Evolutionary conservation across 2,329 filamentous ascomycete genomes (phyloP).

Genomic region (Curvularia sp.): DNA sequence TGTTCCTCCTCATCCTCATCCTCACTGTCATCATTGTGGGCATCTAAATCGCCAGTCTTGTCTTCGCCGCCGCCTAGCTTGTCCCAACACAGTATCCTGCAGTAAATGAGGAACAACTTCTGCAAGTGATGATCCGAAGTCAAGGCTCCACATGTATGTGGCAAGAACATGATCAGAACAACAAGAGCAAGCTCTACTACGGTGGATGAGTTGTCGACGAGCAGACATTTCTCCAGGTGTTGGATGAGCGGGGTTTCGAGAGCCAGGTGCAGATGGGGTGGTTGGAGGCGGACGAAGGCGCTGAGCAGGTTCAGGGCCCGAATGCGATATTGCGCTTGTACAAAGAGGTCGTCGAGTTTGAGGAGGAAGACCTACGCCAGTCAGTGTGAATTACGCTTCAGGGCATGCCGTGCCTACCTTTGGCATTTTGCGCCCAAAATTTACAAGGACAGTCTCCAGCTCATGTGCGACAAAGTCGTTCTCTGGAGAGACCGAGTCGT

Average conservation of each 20-base stretch:
- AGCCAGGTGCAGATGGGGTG: constrained; percentile 79
- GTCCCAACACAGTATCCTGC: constrained; percentile 81
- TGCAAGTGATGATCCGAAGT: constrained; percentile 68
- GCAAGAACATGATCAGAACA: constrained; percentile 79
- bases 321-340: constrained; percentile 69
- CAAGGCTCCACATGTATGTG: constrained; percentile 78
- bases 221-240: constrained; percentile 75
- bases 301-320: constrained; percentile 71
- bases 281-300: constrained; percentile 75
- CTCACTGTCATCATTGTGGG: constrained; percentile 39
- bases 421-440: constrained; percentile 72
- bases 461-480: constrained; percentile 59
- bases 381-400: constrained; percentile 17
- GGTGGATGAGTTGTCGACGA: constrained; percentile 78
- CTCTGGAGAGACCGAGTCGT: constrained; percentile 52
- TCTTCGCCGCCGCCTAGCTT: constrained; percentile 51
- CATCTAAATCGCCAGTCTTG: constrained; percentile 10
- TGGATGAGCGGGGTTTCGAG: constrained; percentile 75
- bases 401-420: constrained; percentile 53
- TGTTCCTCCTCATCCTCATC: constrained; percentile 48
- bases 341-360: constrained; percentile 70
- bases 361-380: constrained; percentile 67
- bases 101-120: constrained; percentile 81
- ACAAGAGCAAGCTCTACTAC: constrained; percentile 78
- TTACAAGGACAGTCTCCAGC: constrained; percentile 61